phyloP scores from a whole-genome alignment of 2,329 filamentous ascomycete genomes.

The Sporothrix pseudoabietina region DNA sequence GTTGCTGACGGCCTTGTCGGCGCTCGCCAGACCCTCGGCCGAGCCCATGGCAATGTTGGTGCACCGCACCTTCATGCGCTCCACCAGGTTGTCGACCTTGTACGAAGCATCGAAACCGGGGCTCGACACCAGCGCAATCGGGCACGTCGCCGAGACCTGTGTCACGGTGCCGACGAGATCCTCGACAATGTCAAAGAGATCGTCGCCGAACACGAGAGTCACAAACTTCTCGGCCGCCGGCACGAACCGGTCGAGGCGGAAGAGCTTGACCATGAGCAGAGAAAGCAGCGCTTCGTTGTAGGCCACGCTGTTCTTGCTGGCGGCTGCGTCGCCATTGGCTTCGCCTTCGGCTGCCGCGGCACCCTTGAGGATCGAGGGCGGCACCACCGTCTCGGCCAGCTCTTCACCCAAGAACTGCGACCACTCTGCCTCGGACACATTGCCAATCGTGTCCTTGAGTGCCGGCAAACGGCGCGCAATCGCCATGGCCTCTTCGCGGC shows the following conservation, averaged over 20 bases:
- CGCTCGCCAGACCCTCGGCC: conserved; percentile 86
- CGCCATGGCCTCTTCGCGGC: conserved; percentile 66
- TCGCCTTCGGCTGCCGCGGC: conserved; percentile 46
- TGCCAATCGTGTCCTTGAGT: conserved; percentile 72
- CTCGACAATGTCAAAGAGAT: conserved; percentile 79
- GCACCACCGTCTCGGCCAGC: conserved; percentile 80
- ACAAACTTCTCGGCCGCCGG: conserved; percentile 92
- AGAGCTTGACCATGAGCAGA: conserved; percentile 89
- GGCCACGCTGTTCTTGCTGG: not conserved
- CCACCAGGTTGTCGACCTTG: conserved; percentile 95
- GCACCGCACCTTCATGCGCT: conserved; percentile 77
- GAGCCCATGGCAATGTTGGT: conserved; percentile 99
- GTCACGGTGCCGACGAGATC: conserved; percentile 83
- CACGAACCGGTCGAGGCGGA: conserved; percentile 93
- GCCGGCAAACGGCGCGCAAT: conserved; percentile 69
- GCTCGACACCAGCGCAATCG: conserved; percentile 89
- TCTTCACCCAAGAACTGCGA: conserved; percentile 82
- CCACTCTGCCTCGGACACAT: conserved; percentile 68
- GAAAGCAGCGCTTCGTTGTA: conserved; percentile 78
- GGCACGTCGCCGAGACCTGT: conserved; percentile 78
- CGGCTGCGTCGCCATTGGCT: not conserved
- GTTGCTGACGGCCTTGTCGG: conserved; percentile 92
- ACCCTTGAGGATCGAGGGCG: conserved; percentile 69
- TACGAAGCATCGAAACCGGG: conserved; percentile 98
- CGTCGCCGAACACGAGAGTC: conserved; percentile 77